A percentile compares a stretch with the other conserved stretches of the same genome.
phyloP scores from a whole-genome alignment of 495 filamentous ascomycete species.

The Sordaria brevicollis region DNA sequence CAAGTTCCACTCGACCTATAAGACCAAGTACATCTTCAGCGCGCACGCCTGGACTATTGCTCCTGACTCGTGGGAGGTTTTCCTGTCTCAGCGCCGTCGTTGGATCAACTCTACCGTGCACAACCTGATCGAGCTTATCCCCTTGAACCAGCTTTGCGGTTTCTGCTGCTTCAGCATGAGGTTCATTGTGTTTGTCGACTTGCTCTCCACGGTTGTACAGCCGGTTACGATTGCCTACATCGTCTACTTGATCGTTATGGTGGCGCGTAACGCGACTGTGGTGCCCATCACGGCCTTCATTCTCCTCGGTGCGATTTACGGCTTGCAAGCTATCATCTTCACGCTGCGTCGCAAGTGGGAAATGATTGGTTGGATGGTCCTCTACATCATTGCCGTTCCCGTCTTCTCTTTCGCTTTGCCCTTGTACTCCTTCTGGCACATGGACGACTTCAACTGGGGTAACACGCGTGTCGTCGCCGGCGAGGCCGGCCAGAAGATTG shows the following conservation, averaged over 20 bases:
- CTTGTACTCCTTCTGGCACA: slow-evolving; percentile 97
- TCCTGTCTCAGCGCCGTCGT: slow-evolving; percentile 93
- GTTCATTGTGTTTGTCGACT: slow-evolving; percentile 92
- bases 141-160: slow-evolving; percentile 85
- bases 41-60: slow-evolving; percentile 95
- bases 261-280: slow-evolving; percentile 46
- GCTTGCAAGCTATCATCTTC: slow-evolving; percentile 95
- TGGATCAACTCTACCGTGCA: slow-evolving; percentile 99
- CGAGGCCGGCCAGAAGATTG: slow-evolving; percentile 82
- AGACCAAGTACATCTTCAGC: slow-evolving; percentile 91
- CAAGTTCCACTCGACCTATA: slow-evolving; percentile 86
- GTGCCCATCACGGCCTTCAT: slow-evolving; percentile 80
- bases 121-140: slow-evolving; percentile 93
- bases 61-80: slow-evolving; percentile 84
- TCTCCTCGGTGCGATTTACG: slow-evolving; percentile 87
- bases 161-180: slow-evolving; percentile 99
- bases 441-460: slow-evolving; percentile 99
- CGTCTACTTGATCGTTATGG: slow-evolving; percentile 71
- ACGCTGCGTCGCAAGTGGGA: slow-evolving; percentile 95
- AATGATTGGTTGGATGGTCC: slow-evolving; percentile 98
- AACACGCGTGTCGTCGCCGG: slow-evolving; percentile 97
- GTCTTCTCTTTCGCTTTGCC: slow-evolving; percentile 87
- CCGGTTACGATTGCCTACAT: slow-evolving; percentile 91
- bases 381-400: slow-evolving; percentile 87
- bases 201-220: slow-evolving; percentile 83